Percentiles rank a stretch among this genome's conserved stretches.
These are phyloP conservation scores for Plantago coronopus DNA, from an alignment of 305 asterid species.

Conservation along the genomic window DNA sequence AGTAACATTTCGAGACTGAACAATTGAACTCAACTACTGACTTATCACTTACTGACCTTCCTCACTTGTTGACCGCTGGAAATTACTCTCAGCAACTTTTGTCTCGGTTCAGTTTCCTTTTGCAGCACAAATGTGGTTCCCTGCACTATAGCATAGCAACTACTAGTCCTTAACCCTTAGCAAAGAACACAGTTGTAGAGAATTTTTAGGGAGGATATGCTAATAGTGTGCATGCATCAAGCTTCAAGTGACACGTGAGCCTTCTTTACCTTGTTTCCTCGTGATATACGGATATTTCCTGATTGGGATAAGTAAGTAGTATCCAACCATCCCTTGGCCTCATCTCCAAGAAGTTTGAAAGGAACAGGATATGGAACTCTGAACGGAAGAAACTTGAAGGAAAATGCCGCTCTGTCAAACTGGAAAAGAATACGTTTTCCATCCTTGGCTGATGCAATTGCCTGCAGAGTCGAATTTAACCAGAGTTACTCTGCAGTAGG, in stretches of 20 bases:
- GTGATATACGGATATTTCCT: conserved; percentile 78
- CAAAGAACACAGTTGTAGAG: conserved; percentile 10
- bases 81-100: conserved; percentile 60
- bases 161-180: conserved; percentile 40
- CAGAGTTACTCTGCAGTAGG: conserved; percentile 1
- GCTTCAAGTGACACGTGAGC: background rate
- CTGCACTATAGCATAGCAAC: conserved; percentile 69
- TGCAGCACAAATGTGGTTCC: conserved; percentile 97
- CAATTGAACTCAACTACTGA: background rate
- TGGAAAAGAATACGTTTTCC: conserved; percentile 68
- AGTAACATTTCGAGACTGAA: background rate
- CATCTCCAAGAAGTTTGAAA: conserved; percentile 86
- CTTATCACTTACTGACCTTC: conserved; percentile 42
- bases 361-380: conserved; percentile 95
- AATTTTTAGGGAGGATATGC: background rate
- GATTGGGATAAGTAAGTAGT: conserved; percentile 83
- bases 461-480: conserved; percentile 38
- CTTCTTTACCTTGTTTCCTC: conserved; percentile 76
- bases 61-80: conserved; percentile 50
- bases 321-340: conserved; percentile 96
- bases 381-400: conserved; percentile 77
- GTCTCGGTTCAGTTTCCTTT: conserved; percentile 74
- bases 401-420: conserved; percentile 87
- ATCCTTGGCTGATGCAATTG: conserved; percentile 63
- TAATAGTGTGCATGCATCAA: conserved; percentile 1